phyloP scores from a whole-genome alignment of 139 green algal species.

The Asterochloris erici region DNA sequence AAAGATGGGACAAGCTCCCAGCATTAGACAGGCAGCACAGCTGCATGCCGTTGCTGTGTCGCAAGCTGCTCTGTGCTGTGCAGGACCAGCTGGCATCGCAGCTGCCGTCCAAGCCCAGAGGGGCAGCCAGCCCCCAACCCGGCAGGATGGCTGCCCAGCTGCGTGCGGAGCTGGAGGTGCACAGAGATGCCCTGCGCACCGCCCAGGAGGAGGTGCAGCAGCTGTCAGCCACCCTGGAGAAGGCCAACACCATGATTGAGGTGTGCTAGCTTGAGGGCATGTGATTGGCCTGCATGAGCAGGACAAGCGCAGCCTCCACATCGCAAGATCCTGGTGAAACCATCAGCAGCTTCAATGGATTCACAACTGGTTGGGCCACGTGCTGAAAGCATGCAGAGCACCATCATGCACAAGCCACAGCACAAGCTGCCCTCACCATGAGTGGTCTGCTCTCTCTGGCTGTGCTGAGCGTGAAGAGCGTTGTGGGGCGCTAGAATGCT shows the following conservation, averaged over 20 bases:
- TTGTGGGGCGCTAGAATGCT: no score
- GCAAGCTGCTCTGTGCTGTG: background rate
- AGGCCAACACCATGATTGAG: constrained; percentile 14
- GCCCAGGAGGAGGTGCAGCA: background rate
- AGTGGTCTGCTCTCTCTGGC: no score
- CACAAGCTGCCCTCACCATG: no score
- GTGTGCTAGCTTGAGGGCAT: background rate
- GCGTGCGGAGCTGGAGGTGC: constrained; percentile 16
- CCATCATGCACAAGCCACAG: no score
- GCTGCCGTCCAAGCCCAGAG: background rate
- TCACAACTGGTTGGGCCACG: background rate
- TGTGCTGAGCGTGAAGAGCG: no score
- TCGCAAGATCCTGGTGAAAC: background rate
- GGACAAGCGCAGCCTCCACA: background rate
- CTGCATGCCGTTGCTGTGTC: background rate
- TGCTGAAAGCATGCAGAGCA: background rate
- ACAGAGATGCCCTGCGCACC: background rate
- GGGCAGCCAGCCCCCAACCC: background rate
- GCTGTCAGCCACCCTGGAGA: constrained; percentile 16
- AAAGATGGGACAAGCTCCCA: no score
- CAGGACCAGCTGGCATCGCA: constrained; percentile 9
- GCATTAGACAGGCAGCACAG: background rate
- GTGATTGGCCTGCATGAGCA: background rate
- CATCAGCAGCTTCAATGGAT: background rate
- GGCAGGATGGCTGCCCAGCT: constrained; percentile 17